A percentile compares a stretch with the other conserved stretches of the same genome.
These are phyloP conservation scores for Geotrichum carabidarum DNA, from an alignment of 1,139 yeast genomes.

Conservation along the genomic window DNA sequence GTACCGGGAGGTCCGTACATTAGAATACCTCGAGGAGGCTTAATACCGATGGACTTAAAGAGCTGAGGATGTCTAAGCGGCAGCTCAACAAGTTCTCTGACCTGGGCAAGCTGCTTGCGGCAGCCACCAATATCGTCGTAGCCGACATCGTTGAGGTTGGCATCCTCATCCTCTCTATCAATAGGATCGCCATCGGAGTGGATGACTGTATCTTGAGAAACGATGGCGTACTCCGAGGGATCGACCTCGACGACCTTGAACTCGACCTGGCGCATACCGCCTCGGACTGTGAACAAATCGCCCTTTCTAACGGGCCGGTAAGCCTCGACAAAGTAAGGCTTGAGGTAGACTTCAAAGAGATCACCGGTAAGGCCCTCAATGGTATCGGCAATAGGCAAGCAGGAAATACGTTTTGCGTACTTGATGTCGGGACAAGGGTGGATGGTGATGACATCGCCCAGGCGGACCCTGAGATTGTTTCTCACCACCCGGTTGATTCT, in stretches of 20 bases:
- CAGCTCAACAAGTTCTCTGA: conserved; percentile 92
- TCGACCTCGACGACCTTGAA: conserved; percentile 97
- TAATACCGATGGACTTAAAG: conserved; percentile 93
- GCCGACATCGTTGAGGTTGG: conserved; percentile 92
- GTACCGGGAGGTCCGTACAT: conserved; percentile 99
- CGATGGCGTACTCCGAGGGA: conserved; percentile 95
- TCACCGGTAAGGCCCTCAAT: conserved; percentile 98
- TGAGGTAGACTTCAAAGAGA: conserved; percentile 90
- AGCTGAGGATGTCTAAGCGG: conserved; percentile 96
- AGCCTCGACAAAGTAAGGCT: conserved; percentile 98
- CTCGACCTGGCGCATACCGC: conserved; percentile 99
- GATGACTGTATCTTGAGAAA: conserved; percentile 95
- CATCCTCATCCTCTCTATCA: conserved; percentile 97
- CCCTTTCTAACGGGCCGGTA: conserved; percentile 98
- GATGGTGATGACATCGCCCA: conserved; percentile 85
- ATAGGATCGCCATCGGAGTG: conserved; percentile 99
- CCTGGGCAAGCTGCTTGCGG: conserved; percentile 97
- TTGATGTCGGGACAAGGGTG: conserved; percentile 98
- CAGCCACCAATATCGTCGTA: conserved; percentile 99
- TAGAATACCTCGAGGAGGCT: conserved; percentile 93
- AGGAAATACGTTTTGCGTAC: conserved; percentile 84
- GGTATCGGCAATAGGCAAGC: conserved; percentile 94
- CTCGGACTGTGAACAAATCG: conserved; percentile 92
- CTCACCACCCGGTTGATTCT: conserved; percentile 93
- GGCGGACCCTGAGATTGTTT: conserved; percentile 86